Percentiles rank a stretch among this genome's conserved stretches.
Evolutionary conservation across 805 yeast species (phyloP).

Genomic region (Saturnispora mendoncae): DNA sequence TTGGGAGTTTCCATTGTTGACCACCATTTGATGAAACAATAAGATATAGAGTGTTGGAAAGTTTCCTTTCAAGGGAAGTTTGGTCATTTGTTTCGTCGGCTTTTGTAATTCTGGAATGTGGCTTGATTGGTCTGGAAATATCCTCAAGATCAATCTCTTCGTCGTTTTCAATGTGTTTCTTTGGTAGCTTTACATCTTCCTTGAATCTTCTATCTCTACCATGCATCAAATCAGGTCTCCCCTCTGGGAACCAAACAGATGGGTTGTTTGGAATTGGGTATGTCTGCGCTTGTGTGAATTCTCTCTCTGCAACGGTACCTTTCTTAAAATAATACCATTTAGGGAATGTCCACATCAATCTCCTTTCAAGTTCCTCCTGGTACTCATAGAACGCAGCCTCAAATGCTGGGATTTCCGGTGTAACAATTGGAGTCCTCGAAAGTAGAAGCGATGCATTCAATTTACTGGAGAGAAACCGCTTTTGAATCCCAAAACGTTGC

Average conservation of each 20-base stretch:
- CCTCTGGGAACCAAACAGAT: slow-evolving; percentile 71
- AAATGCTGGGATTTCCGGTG: slow-evolving; percentile 64
- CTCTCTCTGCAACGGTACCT: slow-evolving; percentile 84
- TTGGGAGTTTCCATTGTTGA: slow-evolving; percentile 71
- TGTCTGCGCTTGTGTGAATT: slow-evolving; percentile 63
- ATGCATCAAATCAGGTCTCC: slow-evolving; percentile 77
- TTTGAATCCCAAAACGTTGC: not conserved
- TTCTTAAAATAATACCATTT: slow-evolving; percentile 82
- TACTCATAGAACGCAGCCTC: slow-evolving; percentile 72
- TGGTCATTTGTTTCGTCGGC: slow-evolving; percentile 63
- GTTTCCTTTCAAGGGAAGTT: slow-evolving; percentile 65
- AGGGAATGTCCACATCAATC: slow-evolving; percentile 98
- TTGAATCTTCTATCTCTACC: slow-evolving; percentile 82
- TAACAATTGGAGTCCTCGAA: slow-evolving; percentile 76
- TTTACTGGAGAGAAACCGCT: not conserved
- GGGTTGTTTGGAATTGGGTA: slow-evolving; percentile 68
- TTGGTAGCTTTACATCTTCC: slow-evolving; percentile 70
- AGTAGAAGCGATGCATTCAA: slow-evolving; percentile 21
- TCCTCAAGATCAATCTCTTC: slow-evolving; percentile 35
- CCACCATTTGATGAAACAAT: slow-evolving; percentile 39
- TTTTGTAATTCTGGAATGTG: slow-evolving; percentile 63
- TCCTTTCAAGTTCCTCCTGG: slow-evolving; percentile 75
- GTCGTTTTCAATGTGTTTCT: slow-evolving; percentile 29
- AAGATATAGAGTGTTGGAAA: slow-evolving; percentile 73
- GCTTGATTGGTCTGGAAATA: slow-evolving; percentile 57